Percentiles rank a stretch among this genome's conserved stretches.
Conservation (phyloP, 192 early-diverging fungal species). For the Coemansia sp. region DNA sequence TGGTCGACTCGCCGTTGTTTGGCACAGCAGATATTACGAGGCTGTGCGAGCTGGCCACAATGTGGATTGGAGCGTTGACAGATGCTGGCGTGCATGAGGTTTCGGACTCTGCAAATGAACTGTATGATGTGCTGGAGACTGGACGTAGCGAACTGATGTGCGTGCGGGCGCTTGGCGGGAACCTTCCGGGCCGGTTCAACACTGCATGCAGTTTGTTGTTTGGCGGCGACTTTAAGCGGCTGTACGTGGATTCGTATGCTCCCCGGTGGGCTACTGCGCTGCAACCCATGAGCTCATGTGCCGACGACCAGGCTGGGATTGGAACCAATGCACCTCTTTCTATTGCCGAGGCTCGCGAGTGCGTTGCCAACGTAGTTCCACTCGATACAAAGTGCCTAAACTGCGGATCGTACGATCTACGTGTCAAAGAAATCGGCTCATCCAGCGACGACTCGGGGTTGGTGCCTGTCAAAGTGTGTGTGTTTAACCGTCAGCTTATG, state of each 20-base stretch:
- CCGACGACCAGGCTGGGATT: background rate
- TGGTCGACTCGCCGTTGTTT: constrained; percentile 31
- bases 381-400: constrained; percentile 10
- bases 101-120: constrained; percentile 12
- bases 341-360: constrained; percentile 16
- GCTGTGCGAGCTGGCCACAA: constrained; percentile 16
- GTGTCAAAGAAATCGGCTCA: constrained; percentile 4
- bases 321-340: background rate
- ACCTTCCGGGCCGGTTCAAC: constrained; percentile 41
- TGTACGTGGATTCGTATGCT: constrained; percentile 22
- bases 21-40: constrained; percentile 1
- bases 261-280: constrained; percentile 30
- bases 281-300: background rate
- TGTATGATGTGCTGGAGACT: constrained; percentile 9
- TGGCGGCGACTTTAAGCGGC: constrained; percentile 26
- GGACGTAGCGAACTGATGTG: constrained; percentile 26
- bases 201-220: constrained; percentile 41
- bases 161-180: constrained; percentile 7
- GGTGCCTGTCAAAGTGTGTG: constrained; percentile 4
- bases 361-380: constrained; percentile 16
- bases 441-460: constrained; percentile 1
- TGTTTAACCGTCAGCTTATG: constrained; percentile 23
- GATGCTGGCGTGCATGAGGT: constrained; percentile 33
- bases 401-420: constrained; percentile 30
- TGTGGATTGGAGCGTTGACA: constrained; percentile 31